Percentiles rank a stretch among this genome's conserved stretches.
phyloP scores from a whole-genome alignment of 2,329 filamentous ascomycete genomes.

The Cercospora sp. region DNA sequence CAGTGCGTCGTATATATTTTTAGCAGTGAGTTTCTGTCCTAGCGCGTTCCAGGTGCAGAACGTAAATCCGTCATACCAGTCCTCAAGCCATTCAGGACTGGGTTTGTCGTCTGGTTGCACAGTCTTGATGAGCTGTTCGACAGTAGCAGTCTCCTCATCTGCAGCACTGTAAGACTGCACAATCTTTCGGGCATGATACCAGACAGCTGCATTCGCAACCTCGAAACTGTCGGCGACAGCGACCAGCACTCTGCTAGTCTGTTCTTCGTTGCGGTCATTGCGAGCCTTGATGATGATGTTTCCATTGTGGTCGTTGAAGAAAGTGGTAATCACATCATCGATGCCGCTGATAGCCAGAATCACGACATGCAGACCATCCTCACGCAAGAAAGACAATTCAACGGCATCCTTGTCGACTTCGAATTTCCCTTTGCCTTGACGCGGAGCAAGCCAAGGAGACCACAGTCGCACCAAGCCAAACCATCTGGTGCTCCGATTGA shows the following conservation, averaged over 20 bases:
- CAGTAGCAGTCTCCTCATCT: conserved; percentile 40
- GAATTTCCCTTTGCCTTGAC: conserved; percentile 71
- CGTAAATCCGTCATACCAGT: conserved; percentile 75
- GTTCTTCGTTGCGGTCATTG: conserved; percentile 64
- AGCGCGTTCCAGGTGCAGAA: conserved; percentile 98
- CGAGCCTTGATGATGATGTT: conserved; percentile 67
- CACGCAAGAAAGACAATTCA: conserved; percentile 72
- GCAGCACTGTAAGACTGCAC: conserved; percentile 49
- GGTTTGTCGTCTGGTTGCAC: conserved; percentile 50
- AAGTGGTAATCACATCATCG: conserved; percentile 66
- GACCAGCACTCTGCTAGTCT: conserved; percentile 64
- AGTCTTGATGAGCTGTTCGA: conserved; percentile 41
- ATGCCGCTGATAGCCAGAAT: conserved; percentile 76
- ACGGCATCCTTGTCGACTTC: conserved; percentile 74
- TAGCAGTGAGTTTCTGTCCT: conserved; percentile 76
- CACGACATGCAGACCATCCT: conserved; percentile 71
- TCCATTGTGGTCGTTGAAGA: conserved; percentile 66
- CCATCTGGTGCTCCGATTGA: conserved; percentile 68
- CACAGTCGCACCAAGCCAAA: conserved; percentile 79
- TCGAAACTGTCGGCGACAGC: conserved; percentile 73
- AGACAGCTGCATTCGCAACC: conserved; percentile 71
- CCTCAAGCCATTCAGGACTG: conserved; percentile 66
- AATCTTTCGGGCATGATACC: conserved; percentile 80
- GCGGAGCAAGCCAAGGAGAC: conserved; percentile 83
- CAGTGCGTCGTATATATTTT: conserved; percentile 75